Percentiles rank a stretch among this genome's conserved stretches.
These are phyloP conservation scores for Aspergillus pseudotamarii DNA, from an alignment of 2,329 filamentous ascomycete genomes.

Conservation along the genomic window DNA sequence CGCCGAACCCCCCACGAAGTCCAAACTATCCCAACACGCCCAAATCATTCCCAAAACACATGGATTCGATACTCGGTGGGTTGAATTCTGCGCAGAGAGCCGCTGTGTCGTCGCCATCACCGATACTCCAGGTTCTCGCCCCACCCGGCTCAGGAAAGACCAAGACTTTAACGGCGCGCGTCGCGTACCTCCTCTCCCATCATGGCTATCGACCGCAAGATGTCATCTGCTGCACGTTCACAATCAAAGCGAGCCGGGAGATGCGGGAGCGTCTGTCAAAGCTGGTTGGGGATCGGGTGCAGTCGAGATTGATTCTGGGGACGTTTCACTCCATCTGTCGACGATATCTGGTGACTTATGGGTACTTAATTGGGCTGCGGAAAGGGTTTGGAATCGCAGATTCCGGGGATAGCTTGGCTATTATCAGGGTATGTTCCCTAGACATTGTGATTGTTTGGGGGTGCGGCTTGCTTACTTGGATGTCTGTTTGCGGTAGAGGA, in stretches of 20 bases:
- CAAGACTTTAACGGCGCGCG: conserved; percentile 88
- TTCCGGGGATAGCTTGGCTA: conserved; percentile 74
- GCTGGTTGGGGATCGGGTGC: conserved; percentile 75
- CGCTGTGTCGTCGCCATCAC: conserved; percentile 65
- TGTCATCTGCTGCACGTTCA: conserved; percentile 94
- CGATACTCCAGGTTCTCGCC: conserved; percentile 63
- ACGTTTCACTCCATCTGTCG: conserved; percentile 94
- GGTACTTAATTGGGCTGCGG: conserved; percentile 77
- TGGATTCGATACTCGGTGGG: conserved; percentile 61
- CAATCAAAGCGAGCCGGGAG: conserved; percentile 88
- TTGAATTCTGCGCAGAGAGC: conserved; percentile 66
- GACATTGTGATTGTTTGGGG: neutral
- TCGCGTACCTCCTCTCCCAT: conserved; percentile 81
- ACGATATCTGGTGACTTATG: conserved; percentile 81
- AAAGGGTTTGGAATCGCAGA: conserved; percentile 92
- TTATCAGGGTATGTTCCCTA: conserved; percentile 59
- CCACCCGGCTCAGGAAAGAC: conserved; percentile 82
- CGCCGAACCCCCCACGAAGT: too few relatives aligned
- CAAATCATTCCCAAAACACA: conserved; percentile 26
- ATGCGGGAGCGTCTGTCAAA: conserved; percentile 87
- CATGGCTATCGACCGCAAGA: conserved; percentile 76
- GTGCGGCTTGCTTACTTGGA: neutral
- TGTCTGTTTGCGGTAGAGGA: conserved; percentile 51
- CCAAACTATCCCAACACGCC: neutral
- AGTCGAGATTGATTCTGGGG: conserved; percentile 78